phyloP scores from a whole-genome alignment of 345 rosid genomes.

The Rhizophora mangle region DNA sequence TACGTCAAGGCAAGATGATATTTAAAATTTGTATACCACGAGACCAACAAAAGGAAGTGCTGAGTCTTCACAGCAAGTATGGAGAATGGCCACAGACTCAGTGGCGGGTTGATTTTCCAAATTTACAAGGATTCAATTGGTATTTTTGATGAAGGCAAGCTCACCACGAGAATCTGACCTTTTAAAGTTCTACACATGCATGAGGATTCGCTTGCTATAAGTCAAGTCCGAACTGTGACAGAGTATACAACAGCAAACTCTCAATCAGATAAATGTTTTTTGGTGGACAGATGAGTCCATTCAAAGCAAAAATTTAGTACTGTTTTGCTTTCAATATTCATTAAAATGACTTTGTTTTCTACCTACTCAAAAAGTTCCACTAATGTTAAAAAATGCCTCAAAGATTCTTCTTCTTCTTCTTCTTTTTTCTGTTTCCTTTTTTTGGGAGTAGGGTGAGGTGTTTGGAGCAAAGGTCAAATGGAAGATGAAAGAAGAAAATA shows the following conservation, averaged over 20 bases:
- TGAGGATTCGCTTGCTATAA: slow-evolving; percentile 16
- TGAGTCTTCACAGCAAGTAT: slow-evolving; percentile 22
- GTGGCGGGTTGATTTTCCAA: slow-evolving; percentile 21
- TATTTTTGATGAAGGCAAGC: slow-evolving; percentile 16
- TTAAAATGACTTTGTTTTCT: neutral
- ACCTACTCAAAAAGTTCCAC: neutral
- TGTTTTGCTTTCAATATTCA: neutral
- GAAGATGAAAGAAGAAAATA: no score
- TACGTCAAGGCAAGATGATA: slow-evolving; percentile 20
- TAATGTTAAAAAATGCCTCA: neutral
- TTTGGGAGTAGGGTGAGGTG: no score
- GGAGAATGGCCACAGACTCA: slow-evolving; percentile 21
- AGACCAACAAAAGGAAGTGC: slow-evolving; percentile 17
- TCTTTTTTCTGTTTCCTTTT: no score
- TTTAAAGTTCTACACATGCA: slow-evolving; percentile 21
- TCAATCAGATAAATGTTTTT: neutral
- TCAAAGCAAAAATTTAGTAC: neutral
- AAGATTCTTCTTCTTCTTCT: no score
- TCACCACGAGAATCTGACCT: slow-evolving; percentile 15
- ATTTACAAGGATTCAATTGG: slow-evolving; percentile 28
- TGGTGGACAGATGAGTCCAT: neutral
- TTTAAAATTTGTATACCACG: slow-evolving; percentile 36
- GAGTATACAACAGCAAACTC: slow-evolving; percentile 2
- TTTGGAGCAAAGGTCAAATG: no score
- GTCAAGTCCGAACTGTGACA: slow-evolving; percentile 28